Percentiles rank a stretch among this genome's conserved stretches.
Evolutionary conservation across 176 grass and related monocot genomes (phyloP).

Genomic region (Bonia amplexicaulis): DNA sequence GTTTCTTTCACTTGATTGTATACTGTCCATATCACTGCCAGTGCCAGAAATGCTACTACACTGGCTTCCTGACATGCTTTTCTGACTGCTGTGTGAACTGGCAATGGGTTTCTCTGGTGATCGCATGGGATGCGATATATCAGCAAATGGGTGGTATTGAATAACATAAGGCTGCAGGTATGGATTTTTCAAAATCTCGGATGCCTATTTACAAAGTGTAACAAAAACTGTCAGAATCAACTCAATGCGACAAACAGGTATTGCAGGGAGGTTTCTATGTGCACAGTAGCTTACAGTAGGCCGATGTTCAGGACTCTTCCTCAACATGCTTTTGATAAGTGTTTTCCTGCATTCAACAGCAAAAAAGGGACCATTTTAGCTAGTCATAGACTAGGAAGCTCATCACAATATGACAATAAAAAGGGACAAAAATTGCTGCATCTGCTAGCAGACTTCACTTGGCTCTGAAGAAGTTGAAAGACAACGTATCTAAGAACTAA

Average conservation of each 20-base stretch:
- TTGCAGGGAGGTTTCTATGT: conserved; percentile 5
- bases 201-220: conserved; percentile 60
- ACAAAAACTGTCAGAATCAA: conserved; percentile 30
- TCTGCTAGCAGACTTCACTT: neutral
- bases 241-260: conserved; percentile 1
- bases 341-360: conserved; percentile 66
- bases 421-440: neutral
- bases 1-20: conserved; percentile 66
- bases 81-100: conserved; percentile 47
- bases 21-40: conserved; percentile 77
- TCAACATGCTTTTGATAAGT: conserved; percentile 93
- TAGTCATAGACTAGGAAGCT: neutral
- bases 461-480: neutral
- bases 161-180: conserved; percentile 73
- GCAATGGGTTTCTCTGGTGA: conserved; percentile 49
- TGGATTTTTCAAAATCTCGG: conserved; percentile 77
- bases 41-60: conserved; percentile 77
- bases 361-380: conserved; percentile 9
- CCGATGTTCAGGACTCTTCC: conserved; percentile 95
- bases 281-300: conserved; percentile 75
- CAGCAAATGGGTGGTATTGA: conserved; percentile 49
- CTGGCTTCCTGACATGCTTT: conserved; percentile 82
- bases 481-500: neutral
- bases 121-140: conserved; percentile 33
- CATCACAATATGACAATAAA: neutral